Evolutionary conservation across 2,329 filamentous ascomycete genomes (phyloP).

Genomic region (Albifimbria verrucaria): DNA sequence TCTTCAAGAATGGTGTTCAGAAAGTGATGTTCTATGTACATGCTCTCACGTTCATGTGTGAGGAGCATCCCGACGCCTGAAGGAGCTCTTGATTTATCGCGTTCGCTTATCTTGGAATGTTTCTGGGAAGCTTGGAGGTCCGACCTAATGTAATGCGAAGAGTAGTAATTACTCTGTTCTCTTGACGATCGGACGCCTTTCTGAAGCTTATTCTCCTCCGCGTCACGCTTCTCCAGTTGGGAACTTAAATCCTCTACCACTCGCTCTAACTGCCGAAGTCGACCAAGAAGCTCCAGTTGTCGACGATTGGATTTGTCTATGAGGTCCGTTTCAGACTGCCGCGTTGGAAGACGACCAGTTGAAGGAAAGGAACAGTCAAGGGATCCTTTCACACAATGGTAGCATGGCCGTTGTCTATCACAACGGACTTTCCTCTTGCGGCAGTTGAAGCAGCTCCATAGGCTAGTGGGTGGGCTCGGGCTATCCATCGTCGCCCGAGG

Average conservation of each 20-base stretch:
- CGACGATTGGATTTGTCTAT: conserved; percentile 21
- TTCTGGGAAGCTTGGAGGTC: neutral
- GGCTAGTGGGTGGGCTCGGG: neutral
- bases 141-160: too few species aligned
- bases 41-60: neutral
- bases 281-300: conserved; percentile 19
- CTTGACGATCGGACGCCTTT: neutral
- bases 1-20: neutral
- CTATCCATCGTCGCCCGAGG: neutral
- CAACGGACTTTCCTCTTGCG: conserved; percentile 27
- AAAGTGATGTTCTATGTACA: neutral
- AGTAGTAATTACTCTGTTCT: too few species aligned
- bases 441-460: conserved; percentile 29
- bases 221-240: conserved; percentile 22
- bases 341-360: conserved; percentile 24
- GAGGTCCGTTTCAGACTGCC: conserved; percentile 11
- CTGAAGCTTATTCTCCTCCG: neutral
- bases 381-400: conserved; percentile 18
- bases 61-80: neutral
- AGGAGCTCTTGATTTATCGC: neutral
- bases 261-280: conserved; percentile 23
- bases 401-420: conserved; percentile 25
- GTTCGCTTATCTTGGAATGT: too few species aligned
- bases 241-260: conserved; percentile 26
- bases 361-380: conserved; percentile 28